phyloP scores from a whole-genome alignment of 352 stramenopile species.

The Phytopythium montanum region DNA sequence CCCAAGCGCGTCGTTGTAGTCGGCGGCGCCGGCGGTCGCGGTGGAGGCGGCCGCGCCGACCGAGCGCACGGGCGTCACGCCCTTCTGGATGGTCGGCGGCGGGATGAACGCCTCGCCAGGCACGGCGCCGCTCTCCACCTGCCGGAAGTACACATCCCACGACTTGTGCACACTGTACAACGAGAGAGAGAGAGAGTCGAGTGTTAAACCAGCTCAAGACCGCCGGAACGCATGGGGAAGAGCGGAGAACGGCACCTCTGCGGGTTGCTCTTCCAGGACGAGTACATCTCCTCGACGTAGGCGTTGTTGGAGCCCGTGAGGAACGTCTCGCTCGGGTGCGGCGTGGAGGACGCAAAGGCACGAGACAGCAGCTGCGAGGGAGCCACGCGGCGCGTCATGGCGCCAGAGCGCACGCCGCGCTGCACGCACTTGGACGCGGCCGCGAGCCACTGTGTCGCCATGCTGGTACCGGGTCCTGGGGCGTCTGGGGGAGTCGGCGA shows the following conservation, averaged over 20 bases:
- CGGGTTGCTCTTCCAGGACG: constrained; percentile 90
- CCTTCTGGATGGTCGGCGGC: constrained; percentile 69
- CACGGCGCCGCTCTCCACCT: constrained; percentile 75
- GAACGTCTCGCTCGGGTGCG: constrained; percentile 89
- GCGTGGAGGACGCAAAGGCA: constrained; percentile 56
- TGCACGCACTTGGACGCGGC: constrained; percentile 48
- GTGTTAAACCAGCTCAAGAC: not conserved
- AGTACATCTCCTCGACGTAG: constrained; percentile 98
- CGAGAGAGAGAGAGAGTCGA: not conserved
- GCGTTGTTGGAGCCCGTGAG: constrained; percentile 92
- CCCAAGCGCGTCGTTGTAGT: constrained; percentile 84
- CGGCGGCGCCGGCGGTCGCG: too few species aligned
- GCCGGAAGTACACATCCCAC: constrained; percentile 86
- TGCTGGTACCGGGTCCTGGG: constrained; percentile 8
- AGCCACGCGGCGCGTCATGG: constrained; percentile 13
- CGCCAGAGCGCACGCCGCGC: constrained; percentile 36
- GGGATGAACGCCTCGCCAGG: constrained; percentile 83
- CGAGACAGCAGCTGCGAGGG: constrained; percentile 25
- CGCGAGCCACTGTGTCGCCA: constrained; percentile 61
- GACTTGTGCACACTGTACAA: constrained; percentile 73
- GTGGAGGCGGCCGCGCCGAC: constrained; percentile 21
- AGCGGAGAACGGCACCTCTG: constrained; percentile 30
- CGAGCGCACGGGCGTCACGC: constrained; percentile 62
- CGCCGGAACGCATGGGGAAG: not conserved
- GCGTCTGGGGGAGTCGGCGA: not conserved